Evolutionary conservation across 2,329 filamentous ascomycete genomes (phyloP).

Genomic region (Trichoderma cornu-damae): DNA sequence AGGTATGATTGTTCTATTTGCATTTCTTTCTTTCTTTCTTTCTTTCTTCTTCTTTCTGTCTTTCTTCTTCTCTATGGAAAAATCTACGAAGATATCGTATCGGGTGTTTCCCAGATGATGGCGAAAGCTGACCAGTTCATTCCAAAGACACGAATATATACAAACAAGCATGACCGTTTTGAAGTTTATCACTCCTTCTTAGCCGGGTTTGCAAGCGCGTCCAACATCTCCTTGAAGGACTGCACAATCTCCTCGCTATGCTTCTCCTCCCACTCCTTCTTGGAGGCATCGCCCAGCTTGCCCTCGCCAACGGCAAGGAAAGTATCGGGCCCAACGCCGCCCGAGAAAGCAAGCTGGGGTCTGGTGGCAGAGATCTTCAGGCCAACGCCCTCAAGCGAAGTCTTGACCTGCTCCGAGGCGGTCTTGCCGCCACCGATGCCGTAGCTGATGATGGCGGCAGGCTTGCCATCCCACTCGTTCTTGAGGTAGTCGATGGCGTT

Average conservation of each 20-base stretch:
- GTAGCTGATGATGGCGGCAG: slow-evolving; percentile 49
- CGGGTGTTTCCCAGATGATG: neutral
- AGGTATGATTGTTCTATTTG: neutral
- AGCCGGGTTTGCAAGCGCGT: slow-evolving; percentile 8
- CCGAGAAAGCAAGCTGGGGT: slow-evolving; percentile 7
- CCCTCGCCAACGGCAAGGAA: slow-evolving; percentile 12
- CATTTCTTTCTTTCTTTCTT: neutral
- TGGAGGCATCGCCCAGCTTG: slow-evolving; percentile 3
- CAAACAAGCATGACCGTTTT: neutral
- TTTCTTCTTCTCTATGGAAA: neutral
- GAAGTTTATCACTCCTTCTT: neutral
- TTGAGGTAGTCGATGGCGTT: slow-evolving; percentile 57
- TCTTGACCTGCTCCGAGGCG: slow-evolving; percentile 9
- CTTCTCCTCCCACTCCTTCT: slow-evolving; percentile 15
- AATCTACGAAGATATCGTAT: neutral
- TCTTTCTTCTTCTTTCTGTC: too few relatives aligned
- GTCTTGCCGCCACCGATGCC: slow-evolving; percentile 40
- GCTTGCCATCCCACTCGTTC: slow-evolving; percentile 53
- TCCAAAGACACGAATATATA: neutral
- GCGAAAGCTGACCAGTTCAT: neutral
- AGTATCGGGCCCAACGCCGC: neutral
- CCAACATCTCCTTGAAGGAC: slow-evolving; percentile 12
- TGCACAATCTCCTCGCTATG: slow-evolving; percentile 2
- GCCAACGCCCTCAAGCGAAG: neutral
- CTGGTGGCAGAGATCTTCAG: neutral